A percentile compares a stretch with the other conserved stretches of the same genome.
phyloP scores from a whole-genome alignment of 768 basidiomycete species.

The Mycena vitilis region DNA sequence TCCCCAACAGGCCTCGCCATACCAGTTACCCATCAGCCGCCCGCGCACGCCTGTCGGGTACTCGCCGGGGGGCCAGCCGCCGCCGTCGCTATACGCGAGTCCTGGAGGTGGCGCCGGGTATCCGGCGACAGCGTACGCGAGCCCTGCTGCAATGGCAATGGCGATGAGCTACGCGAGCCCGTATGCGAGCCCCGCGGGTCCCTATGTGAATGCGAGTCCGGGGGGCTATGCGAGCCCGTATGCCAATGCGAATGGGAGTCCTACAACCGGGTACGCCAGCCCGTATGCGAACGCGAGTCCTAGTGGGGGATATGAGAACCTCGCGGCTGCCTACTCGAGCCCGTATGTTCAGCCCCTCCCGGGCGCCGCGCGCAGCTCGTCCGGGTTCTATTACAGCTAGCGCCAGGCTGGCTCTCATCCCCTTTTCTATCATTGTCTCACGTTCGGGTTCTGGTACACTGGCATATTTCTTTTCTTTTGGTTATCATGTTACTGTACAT shows the following conservation, averaged over 20 bases:
- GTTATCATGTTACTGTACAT: background rate
- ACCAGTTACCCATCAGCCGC: conserved; percentile 17
- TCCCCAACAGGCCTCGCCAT: conserved; percentile 23
- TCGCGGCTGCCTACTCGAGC: conserved; percentile 25
- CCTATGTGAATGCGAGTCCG: background rate
- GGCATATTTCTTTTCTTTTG: background rate
- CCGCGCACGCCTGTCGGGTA: conserved; percentile 25
- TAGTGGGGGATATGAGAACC: conserved; percentile 3
- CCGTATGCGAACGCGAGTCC: background rate
- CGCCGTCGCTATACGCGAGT: conserved; percentile 13
- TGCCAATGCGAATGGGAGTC: background rate
- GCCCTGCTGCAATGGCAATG: conserved; percentile 11
- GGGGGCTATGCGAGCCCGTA: background rate
- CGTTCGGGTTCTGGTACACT: background rate
- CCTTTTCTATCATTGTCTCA: conserved; percentile 2
- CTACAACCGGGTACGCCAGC: background rate
- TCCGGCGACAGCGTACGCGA: conserved; percentile 15
- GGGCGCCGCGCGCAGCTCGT: background rate
- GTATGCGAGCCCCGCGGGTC: conserved; percentile 1
- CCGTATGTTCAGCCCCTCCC: conserved; percentile 24
- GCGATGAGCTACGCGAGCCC: conserved; percentile 8
- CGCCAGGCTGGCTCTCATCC: conserved; percentile 5
- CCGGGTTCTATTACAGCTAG: conserved; percentile 16
- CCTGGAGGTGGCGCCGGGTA: conserved; percentile 4
- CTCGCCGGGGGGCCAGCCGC: background rate